Base-by-base conservation (phyloP, 2,329 filamentous ascomycete species). In the Elsinoe fawcettii region DNA sequence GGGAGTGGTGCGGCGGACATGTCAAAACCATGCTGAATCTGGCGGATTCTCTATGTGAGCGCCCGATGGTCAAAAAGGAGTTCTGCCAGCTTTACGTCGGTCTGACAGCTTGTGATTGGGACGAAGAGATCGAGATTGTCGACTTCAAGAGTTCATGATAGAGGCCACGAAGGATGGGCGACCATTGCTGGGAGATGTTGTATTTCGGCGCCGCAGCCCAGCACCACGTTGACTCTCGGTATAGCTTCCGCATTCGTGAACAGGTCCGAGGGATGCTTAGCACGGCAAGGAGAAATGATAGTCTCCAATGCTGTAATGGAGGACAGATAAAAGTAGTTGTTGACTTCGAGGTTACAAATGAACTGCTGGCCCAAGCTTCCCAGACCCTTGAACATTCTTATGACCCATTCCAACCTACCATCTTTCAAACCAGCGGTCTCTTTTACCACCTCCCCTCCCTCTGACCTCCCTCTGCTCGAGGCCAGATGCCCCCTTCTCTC, bases 401-500 rank as follows among this genome's bases (percentile, higher is more conserved):
- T 20, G 16, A 22, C 39, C 16, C 41, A 46, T 46, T 16, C 22
- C 22, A 5, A n/a, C n/a, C n/a, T n/a, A n/a, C n/a, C n/a, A n/a
- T n/a, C n/a, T n/a, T 20, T 32, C 30, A 32, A 20, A 43, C 11
- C 3, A 30, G 27, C 22, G n/a, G n/a, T n/a, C 20, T 25, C 23
- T 25, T 49, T 23, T 25, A 2, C 43, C 18, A 20, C 9, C 3
- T 23, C 27, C 27, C 51, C 32, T 20, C 51, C 39, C 51, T n/a
- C 18, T 22, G 32, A 22, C 14, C 49, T 16, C 44, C 12, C 36
- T 14, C 14, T 23, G 2, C 49, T 2, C 16, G 3, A 14, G 16
- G 3, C 22, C 23, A 14, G 22, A 46, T 69, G 64, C 63, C 67
- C 5, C 63, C 66, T 16, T 73, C 75, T 37, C 82, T 95, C 64